Evolutionary conservation across 1,139 yeast species (phyloP).

Genomic region (Sugiyamaella xylanicola): DNA sequence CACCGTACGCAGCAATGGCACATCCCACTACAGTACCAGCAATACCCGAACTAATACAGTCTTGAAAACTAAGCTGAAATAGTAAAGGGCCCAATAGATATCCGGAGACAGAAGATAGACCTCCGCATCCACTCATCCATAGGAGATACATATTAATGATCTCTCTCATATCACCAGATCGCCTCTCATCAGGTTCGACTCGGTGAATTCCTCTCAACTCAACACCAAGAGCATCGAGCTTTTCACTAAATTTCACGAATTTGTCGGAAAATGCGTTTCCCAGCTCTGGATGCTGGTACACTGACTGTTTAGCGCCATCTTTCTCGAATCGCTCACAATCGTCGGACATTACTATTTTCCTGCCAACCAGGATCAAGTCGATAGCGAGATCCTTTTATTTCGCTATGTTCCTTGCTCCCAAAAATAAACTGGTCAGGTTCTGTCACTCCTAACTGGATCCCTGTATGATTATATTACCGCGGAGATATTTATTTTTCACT

Average conservation of each 20-base stretch:
- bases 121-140: conserved; percentile 85
- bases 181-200: conserved; percentile 67
- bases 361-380: background rate
- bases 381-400: too few relatives aligned
- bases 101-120: conserved; percentile 81
- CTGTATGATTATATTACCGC: too few relatives aligned
- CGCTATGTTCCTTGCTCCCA: too few relatives aligned
- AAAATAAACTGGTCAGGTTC: too few relatives aligned
- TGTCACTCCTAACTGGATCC: too few relatives aligned
- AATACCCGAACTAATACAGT: conserved; percentile 62
- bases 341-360: background rate
- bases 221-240: conserved; percentile 57
- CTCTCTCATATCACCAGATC: conserved; percentile 50
- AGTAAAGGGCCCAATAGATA: conserved; percentile 72
- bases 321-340: background rate
- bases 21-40: conserved; percentile 69
- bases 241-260: conserved; percentile 39
- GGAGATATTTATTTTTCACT: background rate
- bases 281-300: background rate
- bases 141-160: conserved; percentile 66
- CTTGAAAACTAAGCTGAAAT: conserved; percentile 65
- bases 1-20: conserved; percentile 74
- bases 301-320: conserved; percentile 5
- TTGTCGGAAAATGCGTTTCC: conserved; percentile 22
- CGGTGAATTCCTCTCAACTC: conserved; percentile 85